Evolutionary conservation across 768 basidiomycete species (phyloP), one percentile per base, ranked within the genome.

Genomic region (Termitomyces sp.): DNA sequence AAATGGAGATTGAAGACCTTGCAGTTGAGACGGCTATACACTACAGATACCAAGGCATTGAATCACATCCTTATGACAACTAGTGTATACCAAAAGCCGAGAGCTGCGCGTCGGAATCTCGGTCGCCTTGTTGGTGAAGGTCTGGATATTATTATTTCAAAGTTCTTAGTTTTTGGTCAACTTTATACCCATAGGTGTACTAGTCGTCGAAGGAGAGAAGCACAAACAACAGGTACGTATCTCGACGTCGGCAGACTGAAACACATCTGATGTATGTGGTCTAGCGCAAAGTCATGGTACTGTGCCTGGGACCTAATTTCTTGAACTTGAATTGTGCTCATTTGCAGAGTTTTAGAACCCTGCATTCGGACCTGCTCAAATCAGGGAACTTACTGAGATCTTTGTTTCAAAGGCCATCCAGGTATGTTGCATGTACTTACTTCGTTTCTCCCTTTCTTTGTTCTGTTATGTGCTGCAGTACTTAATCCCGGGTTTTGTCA

Each of bases 1-100:
- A 79, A 28, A 85, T 84, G 0, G 28, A 89, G 35, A 75, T 76
- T 46, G 81, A 43, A 36, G 10, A 30, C 88, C 60, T 53, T 71
- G 22, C 38, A 62, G 61, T 47, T 50, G 2, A 55, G 53, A 20
- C 58, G 61, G 30, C 14, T 62, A 18, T 60, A 57, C 33, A 62
- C 58, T 5, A 55, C 53, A 35, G 61, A 62, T 44, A 50, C 59
- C 47, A 80, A 81, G 28, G 88, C 87, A 0, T 40, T 92, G 36
- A 77, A 79, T 44, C 83, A 91, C 61, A 73, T 93, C 52, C 72
- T 92, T 14, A 75, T 77, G 59, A 83, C 87, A 55, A 71, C 71
- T 28, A 67, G 77, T 32, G 70, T 74, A 41, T 90, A 85, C 60
- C 79, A 81, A 58, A 90, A 88, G 61, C 76, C 85, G 0, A 71